These are phyloP conservation scores for Claviceps purpurea DNA, from an alignment of 2,329 filamentous ascomycete species.

Conservation along the genomic window DNA sequence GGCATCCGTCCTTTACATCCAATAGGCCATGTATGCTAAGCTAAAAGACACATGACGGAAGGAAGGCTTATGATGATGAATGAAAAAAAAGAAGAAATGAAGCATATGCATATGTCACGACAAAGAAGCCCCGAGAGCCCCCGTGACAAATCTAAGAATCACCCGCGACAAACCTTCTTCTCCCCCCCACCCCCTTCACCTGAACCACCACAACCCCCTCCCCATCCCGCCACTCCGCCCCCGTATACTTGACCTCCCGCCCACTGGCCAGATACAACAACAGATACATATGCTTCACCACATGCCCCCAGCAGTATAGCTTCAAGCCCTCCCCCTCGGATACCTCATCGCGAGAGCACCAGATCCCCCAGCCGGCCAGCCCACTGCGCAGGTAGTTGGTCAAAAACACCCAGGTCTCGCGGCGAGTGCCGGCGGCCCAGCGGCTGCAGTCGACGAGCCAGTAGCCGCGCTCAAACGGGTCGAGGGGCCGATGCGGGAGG, in stretches of 20 bases:
- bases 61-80: background rate
- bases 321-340: conserved; percentile 32
- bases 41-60: too few relatives aligned
- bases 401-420: conserved; percentile 49
- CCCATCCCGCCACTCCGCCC: conserved; percentile 53
- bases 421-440: conserved; percentile 38
- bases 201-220: conserved; percentile 39
- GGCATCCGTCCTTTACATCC: too few relatives aligned
- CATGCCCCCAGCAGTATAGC: conserved; percentile 67
- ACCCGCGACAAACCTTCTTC: background rate
- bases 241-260: conserved; percentile 43
- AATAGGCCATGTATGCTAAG: too few relatives aligned
- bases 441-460: conserved; percentile 52
- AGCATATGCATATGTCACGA: background rate
- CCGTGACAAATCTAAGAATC: background rate
- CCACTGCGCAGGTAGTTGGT: conserved; percentile 45
- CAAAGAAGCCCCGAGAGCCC: background rate
- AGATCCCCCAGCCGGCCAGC: conserved; percentile 54
- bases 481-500: conserved; percentile 14
- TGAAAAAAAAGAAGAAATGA: background rate
- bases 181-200: conserved; percentile 10
- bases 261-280: conserved; percentile 61
- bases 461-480: conserved; percentile 59
- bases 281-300: conserved; percentile 60
- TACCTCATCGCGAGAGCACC: conserved; percentile 32